A percentile compares a stretch with the other conserved stretches of the same genome.
These are phyloP conservation scores for Triticum monococcum DNA, from an alignment of 176 grass and related monocot species.

Conservation along the genomic window DNA sequence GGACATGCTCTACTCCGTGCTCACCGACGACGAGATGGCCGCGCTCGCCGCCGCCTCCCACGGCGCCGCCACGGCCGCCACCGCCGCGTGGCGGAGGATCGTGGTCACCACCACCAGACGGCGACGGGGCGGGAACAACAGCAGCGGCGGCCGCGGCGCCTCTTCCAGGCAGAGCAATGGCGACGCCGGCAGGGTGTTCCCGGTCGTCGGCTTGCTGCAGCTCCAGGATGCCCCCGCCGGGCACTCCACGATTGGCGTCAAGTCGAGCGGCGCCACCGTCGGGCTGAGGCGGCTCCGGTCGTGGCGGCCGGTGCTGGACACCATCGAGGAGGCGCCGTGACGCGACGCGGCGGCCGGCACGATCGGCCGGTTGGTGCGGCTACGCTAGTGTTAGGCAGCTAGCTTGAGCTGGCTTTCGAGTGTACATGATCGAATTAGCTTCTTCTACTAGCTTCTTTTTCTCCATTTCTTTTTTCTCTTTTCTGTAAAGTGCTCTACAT, in stretches of 20 bases:
- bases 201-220: constrained; percentile 54
- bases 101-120: constrained; percentile 3
- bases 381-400: constrained; percentile 48
- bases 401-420: constrained; percentile 41
- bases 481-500: constrained; percentile 1
- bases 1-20: constrained; percentile 97
- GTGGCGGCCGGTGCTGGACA: constrained; percentile 74
- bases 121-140: not conserved
- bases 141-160: not conserved
- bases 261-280: not conserved
- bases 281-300: constrained; percentile 38
- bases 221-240: constrained; percentile 16
- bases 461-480: not conserved
- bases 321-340: constrained; percentile 75
- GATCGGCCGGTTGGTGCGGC: not conserved
- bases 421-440: constrained; percentile 40
- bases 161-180: not conserved
- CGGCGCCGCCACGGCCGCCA: constrained; percentile 30
- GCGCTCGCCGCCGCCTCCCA: constrained; percentile 36
- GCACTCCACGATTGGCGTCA: not conserved
- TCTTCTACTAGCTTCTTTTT: not conserved
- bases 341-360: constrained; percentile 6
- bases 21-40: constrained; percentile 90
- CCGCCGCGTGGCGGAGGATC: constrained; percentile 49
- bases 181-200: constrained; percentile 46